Evolutionary conservation across 129 eudicot genomes (phyloP), one percentile per base, ranked within the genome.

Genomic region (Centrapalus pauciflorus): DNA sequence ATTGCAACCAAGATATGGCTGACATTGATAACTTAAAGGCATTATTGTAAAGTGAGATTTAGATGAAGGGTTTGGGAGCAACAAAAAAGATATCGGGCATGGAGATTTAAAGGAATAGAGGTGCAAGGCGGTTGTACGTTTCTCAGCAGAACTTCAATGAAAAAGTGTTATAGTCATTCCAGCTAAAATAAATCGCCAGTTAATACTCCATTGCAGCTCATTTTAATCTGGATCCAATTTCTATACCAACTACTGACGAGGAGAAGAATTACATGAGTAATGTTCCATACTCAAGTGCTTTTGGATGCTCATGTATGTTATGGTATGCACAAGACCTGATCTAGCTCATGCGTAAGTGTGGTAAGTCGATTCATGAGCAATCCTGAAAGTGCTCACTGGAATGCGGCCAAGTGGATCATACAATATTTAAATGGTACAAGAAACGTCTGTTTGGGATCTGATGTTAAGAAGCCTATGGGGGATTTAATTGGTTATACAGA

Each of bases 221-320:
- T 0, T 23, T 52, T 12, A 52, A 16, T 7, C 7, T 52, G 1
- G 17, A 52, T 2, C 13, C 3, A 0, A 61, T 0, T 13, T 33
- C 7, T 8, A 21, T 61, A 58, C 67, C 30, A 3, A 35, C 19
- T 3, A 67, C 3, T 2, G 11, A 21, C 2, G 11, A 54, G 34
- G 64, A 68, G 2, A 19, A 5, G 0, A n/a, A n/a, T 19, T 29
- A 56, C 2, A 69, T 69, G 74, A 16, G 7, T 2, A 11, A 0
- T 1, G 45, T 34, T 7, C n/a, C 33, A n/a, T 67, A 17, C 23
- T 30, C 32, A 0, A 25, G 3, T 26, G 32, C 19, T 6, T 19
- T 66, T 45, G 61, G 46, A 1, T 27, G 59, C 23, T 67, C 5
- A 67, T 64, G 70, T 64, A 64, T 14, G 27, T 12, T 3, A 64